Percentiles rank a stretch among this genome's conserved stretches.
Evolutionary conservation across 2,329 filamentous ascomycete species (phyloP).

Genomic region (Hortaea sp.): DNA sequence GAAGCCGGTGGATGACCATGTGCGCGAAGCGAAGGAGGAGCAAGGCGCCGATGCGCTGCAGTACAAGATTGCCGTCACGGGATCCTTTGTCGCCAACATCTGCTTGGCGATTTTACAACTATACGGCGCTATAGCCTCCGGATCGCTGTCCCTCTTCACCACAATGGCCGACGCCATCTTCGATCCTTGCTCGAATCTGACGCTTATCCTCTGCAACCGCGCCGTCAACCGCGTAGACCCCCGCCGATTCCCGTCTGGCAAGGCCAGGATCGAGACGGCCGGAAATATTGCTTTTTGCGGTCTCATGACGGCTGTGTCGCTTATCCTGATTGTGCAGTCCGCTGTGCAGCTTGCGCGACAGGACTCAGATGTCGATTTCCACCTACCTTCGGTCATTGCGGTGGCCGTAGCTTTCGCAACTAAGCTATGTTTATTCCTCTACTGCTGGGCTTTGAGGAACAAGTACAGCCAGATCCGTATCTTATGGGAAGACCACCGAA

Average conservation of each 20-base stretch:
- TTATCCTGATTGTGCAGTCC: slow-evolving; percentile 87
- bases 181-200: slow-evolving; percentile 67
- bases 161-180: slow-evolving; percentile 96
- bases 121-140: slow-evolving; percentile 76
- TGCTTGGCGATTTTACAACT: slow-evolving; percentile 70
- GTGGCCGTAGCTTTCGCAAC: slow-evolving; percentile 76
- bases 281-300: slow-evolving; percentile 97
- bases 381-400: slow-evolving; percentile 74
- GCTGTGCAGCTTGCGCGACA: slow-evolving; percentile 55
- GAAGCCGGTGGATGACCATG: slow-evolving; percentile 85
- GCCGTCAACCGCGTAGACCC: slow-evolving; percentile 82
- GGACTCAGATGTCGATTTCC: slow-evolving; percentile 45
- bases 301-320: slow-evolving; percentile 84
- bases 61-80: slow-evolving; percentile 57
- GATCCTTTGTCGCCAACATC: slow-evolving; percentile 69
- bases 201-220: slow-evolving; percentile 75
- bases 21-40: slow-evolving; percentile 65
- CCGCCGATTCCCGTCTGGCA: slow-evolving; percentile 79
- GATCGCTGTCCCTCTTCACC: slow-evolving; percentile 91
- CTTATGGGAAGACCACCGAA: slow-evolving; percentile 93
- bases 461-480: slow-evolving; percentile 87
- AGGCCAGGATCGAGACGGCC: slow-evolving; percentile 86
- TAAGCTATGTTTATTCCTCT: slow-evolving; percentile 75
- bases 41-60: slow-evolving; percentile 72
- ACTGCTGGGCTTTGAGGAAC: slow-evolving; percentile 85